phyloP scores from a whole-genome alignment of 306 rosid species.

The Gleditsia sinensis region DNA sequence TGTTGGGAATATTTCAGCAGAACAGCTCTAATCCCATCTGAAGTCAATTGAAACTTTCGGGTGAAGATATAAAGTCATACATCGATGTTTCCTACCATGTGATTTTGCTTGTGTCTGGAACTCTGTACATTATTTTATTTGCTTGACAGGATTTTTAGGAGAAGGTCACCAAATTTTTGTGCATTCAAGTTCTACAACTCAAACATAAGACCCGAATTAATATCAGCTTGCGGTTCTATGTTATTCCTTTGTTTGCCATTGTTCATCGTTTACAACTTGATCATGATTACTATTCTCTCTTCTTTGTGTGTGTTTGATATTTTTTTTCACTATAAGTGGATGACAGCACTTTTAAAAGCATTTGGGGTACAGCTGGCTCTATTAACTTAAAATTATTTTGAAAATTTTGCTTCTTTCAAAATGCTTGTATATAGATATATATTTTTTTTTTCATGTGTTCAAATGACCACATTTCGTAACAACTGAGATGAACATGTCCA shows the following conservation, averaged over 20 bases:
- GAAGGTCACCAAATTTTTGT: neutral
- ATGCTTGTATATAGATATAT: neutral
- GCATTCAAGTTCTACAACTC: neutral
- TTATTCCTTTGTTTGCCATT: neutral
- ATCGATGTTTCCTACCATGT: neutral
- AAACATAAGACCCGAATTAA: neutral
- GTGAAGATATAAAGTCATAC: neutral
- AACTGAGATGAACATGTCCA: conserved; percentile 7
- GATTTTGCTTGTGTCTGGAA: neutral
- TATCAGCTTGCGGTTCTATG: neutral
- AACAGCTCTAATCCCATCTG: neutral
- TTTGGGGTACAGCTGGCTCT: neutral
- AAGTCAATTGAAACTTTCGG: no score
- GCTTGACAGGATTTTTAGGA: neutral
- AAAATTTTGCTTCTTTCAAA: neutral
- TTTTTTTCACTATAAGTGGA: neutral
- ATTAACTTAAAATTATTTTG: neutral
- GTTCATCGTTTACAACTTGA: conserved; percentile 1
- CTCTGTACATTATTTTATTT: neutral
- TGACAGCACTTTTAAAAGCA: neutral
- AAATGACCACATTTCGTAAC: neutral
- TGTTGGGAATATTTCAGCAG: neutral
- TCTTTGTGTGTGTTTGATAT: neutral
- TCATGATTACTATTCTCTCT: neutral
- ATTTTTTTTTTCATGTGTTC: neutral